phyloP scores from a whole-genome alignment of 2,329 filamentous ascomycete species.

The Pestalotiopsis fici region DNA sequence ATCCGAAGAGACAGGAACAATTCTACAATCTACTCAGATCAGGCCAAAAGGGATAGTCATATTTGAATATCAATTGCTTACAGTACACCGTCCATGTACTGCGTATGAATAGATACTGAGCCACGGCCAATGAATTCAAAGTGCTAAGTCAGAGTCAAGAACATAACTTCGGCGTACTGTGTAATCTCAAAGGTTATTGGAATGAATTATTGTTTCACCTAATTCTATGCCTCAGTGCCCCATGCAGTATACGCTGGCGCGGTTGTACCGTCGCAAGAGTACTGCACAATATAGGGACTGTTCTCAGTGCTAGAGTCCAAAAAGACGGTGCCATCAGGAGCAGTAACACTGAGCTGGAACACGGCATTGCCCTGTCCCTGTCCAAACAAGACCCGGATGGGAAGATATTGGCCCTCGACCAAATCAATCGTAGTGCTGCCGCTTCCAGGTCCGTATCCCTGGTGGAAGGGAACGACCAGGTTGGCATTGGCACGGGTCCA shows the following conservation, averaged over 20 bases:
- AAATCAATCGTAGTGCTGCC: background rate
- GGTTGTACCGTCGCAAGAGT: background rate
- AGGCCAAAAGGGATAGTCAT: background rate
- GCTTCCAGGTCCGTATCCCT: background rate
- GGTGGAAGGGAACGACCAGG: background rate
- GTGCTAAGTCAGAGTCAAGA: too few relatives aligned
- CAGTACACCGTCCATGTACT: too few relatives aligned
- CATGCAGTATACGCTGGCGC: background rate
- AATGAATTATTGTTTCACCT: too few relatives aligned
- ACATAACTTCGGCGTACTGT: too few relatives aligned
- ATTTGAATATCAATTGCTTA: too few relatives aligned
- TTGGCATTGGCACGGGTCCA: conserved; percentile 2
- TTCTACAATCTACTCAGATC: conserved; percentile 73
- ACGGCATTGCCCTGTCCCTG: background rate
- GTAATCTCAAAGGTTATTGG: too few relatives aligned
- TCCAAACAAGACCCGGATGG: background rate
- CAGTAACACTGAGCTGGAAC: background rate
- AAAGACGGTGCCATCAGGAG: background rate
- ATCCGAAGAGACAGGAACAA: conserved; percentile 90
- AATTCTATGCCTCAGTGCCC: background rate
- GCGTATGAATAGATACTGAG: too few relatives aligned
- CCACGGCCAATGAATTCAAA: too few relatives aligned
- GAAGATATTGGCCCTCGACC: background rate
- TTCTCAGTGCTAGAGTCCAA: background rate
- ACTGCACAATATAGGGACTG: background rate